A percentile compares a stretch with the other conserved stretches of the same genome.
Conservation (phyloP, 805 yeast genomes). For the Pichia membranifaciens region DNA sequence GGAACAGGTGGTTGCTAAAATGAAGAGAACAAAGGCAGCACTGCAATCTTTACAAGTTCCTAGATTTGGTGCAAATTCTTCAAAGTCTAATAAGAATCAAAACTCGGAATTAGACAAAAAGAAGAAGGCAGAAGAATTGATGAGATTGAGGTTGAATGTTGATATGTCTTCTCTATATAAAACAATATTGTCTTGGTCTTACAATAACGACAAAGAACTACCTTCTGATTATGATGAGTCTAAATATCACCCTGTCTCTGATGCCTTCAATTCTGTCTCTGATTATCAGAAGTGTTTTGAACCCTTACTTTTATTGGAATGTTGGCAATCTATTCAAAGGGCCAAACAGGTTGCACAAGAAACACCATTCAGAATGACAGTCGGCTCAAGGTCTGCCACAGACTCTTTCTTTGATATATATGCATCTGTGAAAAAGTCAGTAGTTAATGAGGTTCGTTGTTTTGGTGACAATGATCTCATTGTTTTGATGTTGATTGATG, state of each 20-base stretch:
- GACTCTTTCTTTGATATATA: conserved; percentile 86
- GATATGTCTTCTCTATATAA: conserved; percentile 70
- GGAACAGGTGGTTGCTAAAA: conserved; percentile 29
- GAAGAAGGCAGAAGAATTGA: conserved; percentile 62
- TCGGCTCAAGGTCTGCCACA: conserved; percentile 77
- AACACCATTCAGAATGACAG: conserved; percentile 55
- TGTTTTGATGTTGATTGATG: conserved; percentile 51
- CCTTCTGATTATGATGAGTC: conserved; percentile 46
- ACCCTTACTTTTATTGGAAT: conserved; percentile 80
- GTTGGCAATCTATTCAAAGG: conserved; percentile 86
- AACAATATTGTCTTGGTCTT: conserved; percentile 73
- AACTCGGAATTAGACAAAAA: conserved; percentile 27
- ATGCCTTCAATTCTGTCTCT: conserved; percentile 48
- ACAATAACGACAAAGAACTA: conserved; percentile 44
- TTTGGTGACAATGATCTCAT: conserved; percentile 69
- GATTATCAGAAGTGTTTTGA: conserved; percentile 67
- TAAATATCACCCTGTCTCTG: conserved; percentile 44
- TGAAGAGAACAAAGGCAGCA: conserved; percentile 23
- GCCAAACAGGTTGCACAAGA: conserved; percentile 58
- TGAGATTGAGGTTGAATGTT: conserved; percentile 75
- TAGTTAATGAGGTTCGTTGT: conserved; percentile 46
- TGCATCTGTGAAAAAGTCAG: conserved; percentile 56
- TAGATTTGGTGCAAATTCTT: conserved; percentile 12
- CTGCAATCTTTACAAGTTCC: conserved; percentile 27
- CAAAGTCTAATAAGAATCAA: conserved; percentile 18